These are phyloP conservation scores for Dendrothele bispora DNA, from an alignment of 768 basidiomycete genomes.

Conservation along the genomic window DNA sequence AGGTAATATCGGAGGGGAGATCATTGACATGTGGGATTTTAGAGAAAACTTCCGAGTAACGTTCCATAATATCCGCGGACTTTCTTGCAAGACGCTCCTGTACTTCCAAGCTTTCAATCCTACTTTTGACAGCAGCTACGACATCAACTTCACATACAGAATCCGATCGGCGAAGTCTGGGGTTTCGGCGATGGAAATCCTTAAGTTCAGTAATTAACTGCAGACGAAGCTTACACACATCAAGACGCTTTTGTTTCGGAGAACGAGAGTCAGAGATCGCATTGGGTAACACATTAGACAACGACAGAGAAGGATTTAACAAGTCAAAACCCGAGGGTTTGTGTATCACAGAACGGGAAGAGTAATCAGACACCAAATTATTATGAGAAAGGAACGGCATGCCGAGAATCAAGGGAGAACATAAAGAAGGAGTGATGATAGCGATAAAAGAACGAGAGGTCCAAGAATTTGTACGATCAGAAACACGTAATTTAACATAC, in stretches of 20 bases:
- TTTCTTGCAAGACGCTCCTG: background rate
- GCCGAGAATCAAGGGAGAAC: conserved; percentile 28
- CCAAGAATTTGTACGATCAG: background rate
- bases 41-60: conserved; percentile 19
- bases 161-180: background rate
- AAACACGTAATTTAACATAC: background rate
- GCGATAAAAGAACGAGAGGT: background rate
- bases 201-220: background rate
- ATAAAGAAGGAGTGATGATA: background rate
- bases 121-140: background rate
- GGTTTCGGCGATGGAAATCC: background rate
- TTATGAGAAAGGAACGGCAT: conserved; percentile 33
- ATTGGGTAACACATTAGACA: background rate
- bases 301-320: background rate
- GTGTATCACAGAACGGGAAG: conserved; percentile 12
- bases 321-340: conserved; percentile 8
- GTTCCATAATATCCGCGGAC: background rate
- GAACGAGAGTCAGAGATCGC: too few species aligned
- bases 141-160: background rate
- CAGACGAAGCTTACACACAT: background rate
- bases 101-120: background rate
- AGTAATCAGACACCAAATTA: conserved; percentile 31
- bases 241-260: background rate
- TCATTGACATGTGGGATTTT: conserved; percentile 18
- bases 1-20: conserved; percentile 16